phyloP scores from a whole-genome alignment of 75 land plant species.

The Sequoia sempervirens region DNA sequence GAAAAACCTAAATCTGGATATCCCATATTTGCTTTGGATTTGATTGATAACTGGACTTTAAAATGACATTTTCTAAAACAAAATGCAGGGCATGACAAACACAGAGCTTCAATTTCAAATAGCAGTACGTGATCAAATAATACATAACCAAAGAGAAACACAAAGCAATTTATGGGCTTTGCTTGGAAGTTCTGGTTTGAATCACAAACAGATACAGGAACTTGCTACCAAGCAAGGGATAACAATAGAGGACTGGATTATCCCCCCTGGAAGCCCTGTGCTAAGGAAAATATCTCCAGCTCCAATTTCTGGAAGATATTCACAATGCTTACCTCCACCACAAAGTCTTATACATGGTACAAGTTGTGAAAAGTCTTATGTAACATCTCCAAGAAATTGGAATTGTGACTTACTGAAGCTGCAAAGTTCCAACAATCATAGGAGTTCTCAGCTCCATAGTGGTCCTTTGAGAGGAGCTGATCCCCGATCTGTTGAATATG shows the following conservation, averaged over 20 bases:
- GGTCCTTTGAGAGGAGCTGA: background rate
- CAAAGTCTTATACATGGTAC: background rate
- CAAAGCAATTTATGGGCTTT: constrained; percentile 76
- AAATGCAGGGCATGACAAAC: constrained; percentile 80
- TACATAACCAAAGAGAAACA: constrained; percentile 79
- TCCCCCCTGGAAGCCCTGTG: constrained; percentile 13
- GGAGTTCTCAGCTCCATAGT: constrained; percentile 17
- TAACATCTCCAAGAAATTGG: constrained; percentile 21
- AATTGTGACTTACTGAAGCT: background rate
- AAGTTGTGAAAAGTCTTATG: constrained; percentile 7
- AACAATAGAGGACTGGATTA: constrained; percentile 70
- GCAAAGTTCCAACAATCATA: constrained; percentile 7
- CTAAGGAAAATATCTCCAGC: constrained; percentile 14
- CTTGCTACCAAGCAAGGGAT: constrained; percentile 84
- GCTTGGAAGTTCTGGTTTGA: constrained; percentile 71
- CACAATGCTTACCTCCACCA: constrained; percentile 10
- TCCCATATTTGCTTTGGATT: background rate
- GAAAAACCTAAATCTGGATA: background rate
- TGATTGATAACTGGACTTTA: background rate
- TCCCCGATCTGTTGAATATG: constrained; percentile 1
- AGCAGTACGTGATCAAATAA: constrained; percentile 90
- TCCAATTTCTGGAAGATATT: constrained; percentile 5
- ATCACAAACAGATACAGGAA: constrained; percentile 72
- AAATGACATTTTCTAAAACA: background rate
- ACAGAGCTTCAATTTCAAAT: constrained; percentile 93